These are phyloP conservation scores for Sungouiozyma ichnusensis DNA, from an alignment of 805 yeast species.

Conservation along the genomic window DNA sequence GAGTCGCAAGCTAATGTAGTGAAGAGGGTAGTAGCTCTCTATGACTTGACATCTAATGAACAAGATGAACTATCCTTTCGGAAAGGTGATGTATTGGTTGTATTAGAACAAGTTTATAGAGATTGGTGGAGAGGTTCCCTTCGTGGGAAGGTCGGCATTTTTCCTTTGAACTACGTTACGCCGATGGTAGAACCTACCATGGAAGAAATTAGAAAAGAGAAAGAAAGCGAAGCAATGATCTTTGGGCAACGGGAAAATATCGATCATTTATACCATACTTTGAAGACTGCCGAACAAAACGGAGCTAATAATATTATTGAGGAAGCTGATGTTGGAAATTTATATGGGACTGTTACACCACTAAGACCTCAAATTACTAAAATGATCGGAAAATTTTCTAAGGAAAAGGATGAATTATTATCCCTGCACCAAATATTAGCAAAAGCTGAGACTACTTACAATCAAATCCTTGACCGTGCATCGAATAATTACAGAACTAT, in stretches of 20 bases:
- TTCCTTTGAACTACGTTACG: slow-evolving; percentile 85
- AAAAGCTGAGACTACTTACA: slow-evolving; percentile 59
- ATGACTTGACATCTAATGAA: slow-evolving; percentile 68
- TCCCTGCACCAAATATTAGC: slow-evolving; percentile 61
- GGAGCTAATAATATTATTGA: slow-evolving; percentile 32
- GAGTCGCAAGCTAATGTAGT: slow-evolving; percentile 24
- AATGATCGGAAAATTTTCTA: slow-evolving; percentile 66
- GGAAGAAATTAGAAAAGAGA: slow-evolving; percentile 45
- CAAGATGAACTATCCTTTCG: slow-evolving; percentile 81
- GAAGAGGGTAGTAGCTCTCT: slow-evolving; percentile 71
- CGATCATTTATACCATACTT: slow-evolving; percentile 43
- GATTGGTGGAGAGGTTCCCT: slow-evolving; percentile 96
- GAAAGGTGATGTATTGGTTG: slow-evolving; percentile 80
- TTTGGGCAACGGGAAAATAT: slow-evolving; percentile 48
- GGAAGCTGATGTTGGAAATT: slow-evolving; percentile 57
- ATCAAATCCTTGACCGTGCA: slow-evolving; percentile 52
- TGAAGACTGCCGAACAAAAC: slow-evolving; percentile 20
- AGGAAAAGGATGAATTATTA: slow-evolving; percentile 66
- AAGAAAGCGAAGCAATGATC: slow-evolving; percentile 41
- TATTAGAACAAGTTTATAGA: slow-evolving; percentile 74
- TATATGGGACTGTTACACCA: slow-evolving; percentile 64
- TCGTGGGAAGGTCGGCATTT: slow-evolving; percentile 72
- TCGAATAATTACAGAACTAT: slow-evolving; percentile 17
- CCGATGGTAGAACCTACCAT: slow-evolving; percentile 59
- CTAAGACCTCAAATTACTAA: slow-evolving; percentile 66